phyloP scores from a whole-genome alignment of 345 rosid species.

The Eutrema japonicum region DNA sequence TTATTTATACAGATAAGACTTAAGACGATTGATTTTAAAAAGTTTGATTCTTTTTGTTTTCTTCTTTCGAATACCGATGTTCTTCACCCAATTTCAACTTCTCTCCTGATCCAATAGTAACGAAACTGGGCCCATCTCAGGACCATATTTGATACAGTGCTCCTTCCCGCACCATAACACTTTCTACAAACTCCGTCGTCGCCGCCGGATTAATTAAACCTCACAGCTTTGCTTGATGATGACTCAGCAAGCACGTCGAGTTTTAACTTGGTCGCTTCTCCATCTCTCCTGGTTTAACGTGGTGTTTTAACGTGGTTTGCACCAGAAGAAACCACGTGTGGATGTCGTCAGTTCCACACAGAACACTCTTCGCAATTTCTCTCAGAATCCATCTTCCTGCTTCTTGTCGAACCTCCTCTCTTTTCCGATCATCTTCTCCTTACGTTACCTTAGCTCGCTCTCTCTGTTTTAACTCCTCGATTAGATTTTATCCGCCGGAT shows the following conservation, averaged over 20 bases:
- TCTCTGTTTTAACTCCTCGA: slow-evolving; percentile 30
- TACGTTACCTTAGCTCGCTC: slow-evolving; percentile 40
- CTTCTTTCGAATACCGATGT: no score
- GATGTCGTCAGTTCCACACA: slow-evolving; percentile 52
- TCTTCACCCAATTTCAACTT: no score
- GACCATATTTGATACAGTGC: not conserved
- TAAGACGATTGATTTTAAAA: no score
- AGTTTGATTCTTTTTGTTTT: no score
- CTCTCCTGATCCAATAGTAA: not conserved
- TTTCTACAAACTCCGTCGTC: slow-evolving; percentile 1
- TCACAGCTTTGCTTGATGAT: not conserved
- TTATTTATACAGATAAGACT: no score
- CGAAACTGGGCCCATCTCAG: not conserved
- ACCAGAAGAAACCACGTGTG: slow-evolving; percentile 32
- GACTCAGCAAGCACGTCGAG: slow-evolving; percentile 23
- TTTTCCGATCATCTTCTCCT: slow-evolving; percentile 45
- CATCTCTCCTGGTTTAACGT: not conserved
- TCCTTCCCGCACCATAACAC: slow-evolving; percentile 21
- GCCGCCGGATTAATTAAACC: slow-evolving; percentile 12
- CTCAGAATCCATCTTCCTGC: slow-evolving; percentile 27
- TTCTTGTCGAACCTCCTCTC: slow-evolving; percentile 29
- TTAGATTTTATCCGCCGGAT: slow-evolving; percentile 20
- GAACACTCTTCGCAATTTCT: slow-evolving; percentile 38
- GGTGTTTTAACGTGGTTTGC: not conserved
- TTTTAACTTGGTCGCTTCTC: slow-evolving; percentile 25